Conservation (phyloP, 2,329 filamentous ascomycete genomes). For the Lasiodiplodia gonubiensis region DNA sequence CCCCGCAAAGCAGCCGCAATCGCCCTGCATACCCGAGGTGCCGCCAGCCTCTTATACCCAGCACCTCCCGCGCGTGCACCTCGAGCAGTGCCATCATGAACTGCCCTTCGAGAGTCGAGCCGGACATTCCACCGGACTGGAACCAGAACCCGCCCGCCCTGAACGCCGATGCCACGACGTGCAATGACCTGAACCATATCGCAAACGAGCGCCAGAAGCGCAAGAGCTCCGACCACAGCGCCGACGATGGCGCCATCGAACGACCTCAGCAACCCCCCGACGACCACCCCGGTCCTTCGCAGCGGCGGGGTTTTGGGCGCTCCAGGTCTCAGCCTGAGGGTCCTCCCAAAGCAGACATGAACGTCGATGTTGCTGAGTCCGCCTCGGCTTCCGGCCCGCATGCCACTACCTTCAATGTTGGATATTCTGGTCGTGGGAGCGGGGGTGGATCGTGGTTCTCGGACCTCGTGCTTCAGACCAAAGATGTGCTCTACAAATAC, state of each 20-base stretch:
- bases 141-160: slow-evolving; percentile 67
- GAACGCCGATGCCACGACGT: slow-evolving; percentile 65
- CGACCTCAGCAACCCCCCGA: slow-evolving; percentile 25
- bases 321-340: not conserved
- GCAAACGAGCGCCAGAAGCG: slow-evolving; percentile 62
- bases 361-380: not conserved
- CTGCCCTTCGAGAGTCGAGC: slow-evolving; percentile 67
- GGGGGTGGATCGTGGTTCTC: not conserved
- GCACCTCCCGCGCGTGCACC: not conserved
- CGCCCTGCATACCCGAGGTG: slow-evolving; percentile 13
- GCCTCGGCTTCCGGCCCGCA: slow-evolving; percentile 1
- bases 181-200: slow-evolving; percentile 66
- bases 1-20: slow-evolving; percentile 19
- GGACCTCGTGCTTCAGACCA: not conserved
- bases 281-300: not conserved
- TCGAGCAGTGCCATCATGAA: slow-evolving; percentile 58
- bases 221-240: slow-evolving; percentile 43
- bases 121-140: slow-evolving; percentile 58
- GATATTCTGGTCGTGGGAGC: not conserved
- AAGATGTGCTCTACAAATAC: slow-evolving; percentile 53
- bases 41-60: not conserved
- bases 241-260: slow-evolving; percentile 33
- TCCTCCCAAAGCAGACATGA: slow-evolving; percentile 17
- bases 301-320: slow-evolving; percentile 21
- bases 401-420: not conserved